Percentiles rank a stretch among this genome's conserved stretches.
Conservation (phyloP, 805 yeast genomes). For the Yamadazyma takamatsuzukensis region DNA sequence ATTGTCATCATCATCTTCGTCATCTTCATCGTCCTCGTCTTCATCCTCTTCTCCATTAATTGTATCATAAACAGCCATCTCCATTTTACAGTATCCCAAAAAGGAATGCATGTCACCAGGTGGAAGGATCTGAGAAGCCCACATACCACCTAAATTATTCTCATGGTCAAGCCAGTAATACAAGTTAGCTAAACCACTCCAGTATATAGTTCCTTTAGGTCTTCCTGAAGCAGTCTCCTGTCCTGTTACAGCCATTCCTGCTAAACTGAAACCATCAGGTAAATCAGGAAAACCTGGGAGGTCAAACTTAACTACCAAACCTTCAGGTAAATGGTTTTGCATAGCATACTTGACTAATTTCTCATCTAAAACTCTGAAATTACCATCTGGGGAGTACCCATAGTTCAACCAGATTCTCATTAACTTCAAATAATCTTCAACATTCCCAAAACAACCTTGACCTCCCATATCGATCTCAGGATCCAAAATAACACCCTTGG, state of each 20-base stretch:
- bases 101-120: conserved; percentile 21
- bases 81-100: conserved; percentile 20
- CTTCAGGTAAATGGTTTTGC: conserved; percentile 30
- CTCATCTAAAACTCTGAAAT: conserved; percentile 21
- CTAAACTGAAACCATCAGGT: conserved; percentile 30
- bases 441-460: conserved; percentile 38
- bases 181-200: conserved; percentile 40
- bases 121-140: conserved; percentile 38
- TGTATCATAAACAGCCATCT: conserved; percentile 22
- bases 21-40: conserved; percentile 13
- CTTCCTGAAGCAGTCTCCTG: conserved; percentile 30
- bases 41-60: conserved; percentile 12
- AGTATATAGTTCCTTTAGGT: conserved; percentile 30
- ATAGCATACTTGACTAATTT: conserved; percentile 30
- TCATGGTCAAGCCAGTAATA: conserved; percentile 39
- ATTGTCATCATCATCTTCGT: conserved; percentile 9
- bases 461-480: conserved; percentile 39
- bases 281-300: conserved; percentile 12
- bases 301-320: conserved; percentile 16
- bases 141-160: conserved; percentile 35
- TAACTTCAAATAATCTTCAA: conserved; percentile 35
- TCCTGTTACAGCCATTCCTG: conserved; percentile 29
- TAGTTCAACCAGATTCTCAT: conserved; percentile 37
- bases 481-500: conserved; percentile 13
- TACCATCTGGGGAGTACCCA: conserved; percentile 37